Percentiles rank a stretch among this genome's conserved stretches.
Conservation (phyloP, 2,329 filamentous ascomycete species). For the Gnomoniopsis sp. region DNA sequence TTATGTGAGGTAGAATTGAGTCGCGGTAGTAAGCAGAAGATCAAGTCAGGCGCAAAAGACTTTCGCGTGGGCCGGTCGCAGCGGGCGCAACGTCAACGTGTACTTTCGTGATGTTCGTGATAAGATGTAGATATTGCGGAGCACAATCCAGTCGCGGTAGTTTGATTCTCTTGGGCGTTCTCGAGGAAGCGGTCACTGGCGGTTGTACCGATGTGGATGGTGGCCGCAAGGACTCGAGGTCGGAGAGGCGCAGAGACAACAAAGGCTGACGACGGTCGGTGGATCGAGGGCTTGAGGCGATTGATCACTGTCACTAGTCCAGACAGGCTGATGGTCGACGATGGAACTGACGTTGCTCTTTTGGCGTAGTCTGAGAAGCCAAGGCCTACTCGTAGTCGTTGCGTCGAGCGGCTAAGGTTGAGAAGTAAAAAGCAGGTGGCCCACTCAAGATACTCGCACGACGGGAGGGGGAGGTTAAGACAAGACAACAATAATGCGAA, state of each 20-base stretch:
- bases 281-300: not conserved
- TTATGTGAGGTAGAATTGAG: not conserved
- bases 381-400: constrained; percentile 2
- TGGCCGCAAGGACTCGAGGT: not conserved
- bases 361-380: not conserved
- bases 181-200: not conserved
- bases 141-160: not conserved
- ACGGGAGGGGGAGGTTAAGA: not conserved
- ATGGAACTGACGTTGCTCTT: too few species aligned
- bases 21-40: not conserved
- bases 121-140: not conserved
- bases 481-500: too few species aligned
- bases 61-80: constrained; percentile 5
- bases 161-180: not conserved
- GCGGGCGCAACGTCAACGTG: constrained; percentile 2
- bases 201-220: not conserved
- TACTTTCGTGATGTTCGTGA: constrained; percentile 7
- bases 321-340: not conserved
- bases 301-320: not conserved
- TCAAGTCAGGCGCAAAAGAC: constrained; percentile 2
- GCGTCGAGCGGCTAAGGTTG: constrained; percentile 2
- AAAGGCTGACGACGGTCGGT: constrained; percentile 1
- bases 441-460: constrained; percentile 15
- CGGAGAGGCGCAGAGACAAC: constrained; percentile 2
- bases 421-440: constrained; percentile 8